Evolutionary conservation across 345 rosid genomes (phyloP), one percentile per base, ranked within the genome.

Genomic region (Eutrema yunnanense): DNA sequence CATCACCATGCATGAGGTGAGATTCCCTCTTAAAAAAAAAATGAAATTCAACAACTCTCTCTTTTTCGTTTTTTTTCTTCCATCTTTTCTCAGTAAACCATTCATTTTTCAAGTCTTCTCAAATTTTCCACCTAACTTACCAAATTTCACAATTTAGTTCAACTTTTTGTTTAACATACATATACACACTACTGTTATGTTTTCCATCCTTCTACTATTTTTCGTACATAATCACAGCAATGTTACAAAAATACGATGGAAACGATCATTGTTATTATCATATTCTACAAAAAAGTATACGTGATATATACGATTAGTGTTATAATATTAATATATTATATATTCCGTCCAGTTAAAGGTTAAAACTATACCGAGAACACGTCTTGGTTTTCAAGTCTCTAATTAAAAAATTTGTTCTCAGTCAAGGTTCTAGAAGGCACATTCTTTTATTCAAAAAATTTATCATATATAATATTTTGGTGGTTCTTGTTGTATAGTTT

Each of bases 361-460:
- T 36, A 9, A 65, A 40, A 47, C 6, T 49, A 12, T 58, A 2
- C 5, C 30, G 1, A 29, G 2, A 49, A 13, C 12, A 1, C 12
- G 67, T 59, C 67, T 74, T 74, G 42, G 49, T 60, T 73, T 48
- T 60, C 62, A 74, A 68, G 69, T 75, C 44, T 43, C 44, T 19
- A 29, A 27, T 37, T 36, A 8, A 14, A 30, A 30, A 27, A 43
- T 4, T 0, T 9, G 37, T 61, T 13, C 2, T 34, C 62, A 55
- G 60, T 63, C 79, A 62, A 54, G 65, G 40, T 75, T 75, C 79
- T 75, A 69, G 74, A 75, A 69, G 75, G 46, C 60, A 47, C 9
- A 69, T 62, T 55, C 19, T 30, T 65, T 69, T 53, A 37, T 67
- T 63, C 19, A 36, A 29, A 4, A 36, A 27, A 30, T 0, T 43